Percentiles rank a stretch among this genome's conserved stretches.
Conservation (phyloP, 2,329 filamentous ascomycete species). For the Fusarium clavum region DNA sequence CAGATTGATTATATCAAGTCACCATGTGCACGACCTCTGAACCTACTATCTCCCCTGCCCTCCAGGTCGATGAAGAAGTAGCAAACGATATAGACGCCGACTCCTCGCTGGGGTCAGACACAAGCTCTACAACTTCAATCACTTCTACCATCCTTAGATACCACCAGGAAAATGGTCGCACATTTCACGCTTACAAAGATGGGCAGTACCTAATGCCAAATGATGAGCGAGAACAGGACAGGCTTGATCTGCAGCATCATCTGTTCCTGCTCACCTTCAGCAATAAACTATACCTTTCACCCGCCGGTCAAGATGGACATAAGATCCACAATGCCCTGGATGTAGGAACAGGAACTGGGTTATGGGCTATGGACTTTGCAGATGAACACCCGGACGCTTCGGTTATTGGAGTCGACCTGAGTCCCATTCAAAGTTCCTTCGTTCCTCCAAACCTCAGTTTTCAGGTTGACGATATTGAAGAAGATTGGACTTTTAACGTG, state of each 20-base stretch:
- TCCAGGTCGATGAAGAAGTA: slow-evolving; percentile 10
- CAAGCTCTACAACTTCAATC: slow-evolving; percentile 37
- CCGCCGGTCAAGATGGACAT: slow-evolving; percentile 27
- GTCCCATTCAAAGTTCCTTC: slow-evolving; percentile 39
- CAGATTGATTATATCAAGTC: fast-evolving
- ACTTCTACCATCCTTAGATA: slow-evolving; percentile 41
- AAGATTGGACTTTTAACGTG: slow-evolving; percentile 40
- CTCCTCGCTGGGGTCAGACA: not conserved
- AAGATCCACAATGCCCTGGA: slow-evolving; percentile 42
- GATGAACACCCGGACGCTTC: slow-evolving; percentile 37
- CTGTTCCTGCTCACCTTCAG: slow-evolving; percentile 47
- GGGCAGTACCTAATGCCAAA: slow-evolving; percentile 37
- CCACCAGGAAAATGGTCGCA: slow-evolving; percentile 46
- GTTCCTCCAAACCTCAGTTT: slow-evolving; percentile 44
- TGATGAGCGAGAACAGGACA: slow-evolving; percentile 32
- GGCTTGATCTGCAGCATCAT: slow-evolving; percentile 41
- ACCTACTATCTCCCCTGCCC: not conserved
- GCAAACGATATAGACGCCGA: not conserved
- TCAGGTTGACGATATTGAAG: slow-evolving; percentile 45
- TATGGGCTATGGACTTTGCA: slow-evolving; percentile 47
- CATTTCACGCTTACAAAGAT: slow-evolving; percentile 48
- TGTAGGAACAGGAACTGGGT: slow-evolving; percentile 45
- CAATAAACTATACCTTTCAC: slow-evolving; percentile 39
- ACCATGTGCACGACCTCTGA: not conserved
- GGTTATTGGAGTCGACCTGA: slow-evolving; percentile 41